Evolutionary conservation across 208 protist species (phyloP).

Genomic region (Leishmania amazonensis): DNA sequence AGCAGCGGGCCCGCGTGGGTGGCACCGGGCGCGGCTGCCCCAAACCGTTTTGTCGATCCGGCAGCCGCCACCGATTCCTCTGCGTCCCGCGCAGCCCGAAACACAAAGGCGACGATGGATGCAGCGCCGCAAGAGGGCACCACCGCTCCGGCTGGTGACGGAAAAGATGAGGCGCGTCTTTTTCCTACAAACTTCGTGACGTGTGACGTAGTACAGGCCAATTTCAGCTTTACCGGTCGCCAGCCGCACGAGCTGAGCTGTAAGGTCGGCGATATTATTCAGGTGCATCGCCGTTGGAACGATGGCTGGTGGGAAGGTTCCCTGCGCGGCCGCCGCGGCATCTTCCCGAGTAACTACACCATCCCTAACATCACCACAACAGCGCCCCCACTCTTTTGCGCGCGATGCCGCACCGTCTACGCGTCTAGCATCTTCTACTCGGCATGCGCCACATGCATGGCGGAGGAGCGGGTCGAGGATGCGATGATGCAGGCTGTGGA

Average conservation of each 20-base stretch:
- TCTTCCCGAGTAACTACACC: conserved; percentile 91
- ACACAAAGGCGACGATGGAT: background rate
- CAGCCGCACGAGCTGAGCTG: conserved; percentile 53
- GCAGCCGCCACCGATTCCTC: background rate
- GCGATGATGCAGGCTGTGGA: conserved; percentile 54
- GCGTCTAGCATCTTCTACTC: conserved; percentile 19
- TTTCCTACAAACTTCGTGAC: conserved; percentile 79
- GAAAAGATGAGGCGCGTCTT: conserved; percentile 29
- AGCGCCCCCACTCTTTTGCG: conserved; percentile 66
- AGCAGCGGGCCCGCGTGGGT: conserved; percentile 21
- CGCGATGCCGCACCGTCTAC: conserved; percentile 51
- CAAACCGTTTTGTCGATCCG: conserved; percentile 21
- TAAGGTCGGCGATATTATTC: conserved; percentile 59
- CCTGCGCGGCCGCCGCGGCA: conserved; percentile 56
- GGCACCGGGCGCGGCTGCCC: conserved; percentile 1
- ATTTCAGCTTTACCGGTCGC: conserved; percentile 52
- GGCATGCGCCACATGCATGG: conserved; percentile 40
- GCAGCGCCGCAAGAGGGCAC: background rate
- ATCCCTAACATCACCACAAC: conserved; percentile 64
- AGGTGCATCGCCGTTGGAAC: conserved; percentile 83
- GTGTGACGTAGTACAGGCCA: conserved; percentile 64
- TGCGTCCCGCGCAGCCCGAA: background rate
- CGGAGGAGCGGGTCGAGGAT: conserved; percentile 40
- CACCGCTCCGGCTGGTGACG: background rate
- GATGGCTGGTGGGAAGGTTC: conserved; percentile 91